These are phyloP conservation scores for Ustilago lituana DNA, from an alignment of 1,284 basidiomycete species.

Conservation along the genomic window DNA sequence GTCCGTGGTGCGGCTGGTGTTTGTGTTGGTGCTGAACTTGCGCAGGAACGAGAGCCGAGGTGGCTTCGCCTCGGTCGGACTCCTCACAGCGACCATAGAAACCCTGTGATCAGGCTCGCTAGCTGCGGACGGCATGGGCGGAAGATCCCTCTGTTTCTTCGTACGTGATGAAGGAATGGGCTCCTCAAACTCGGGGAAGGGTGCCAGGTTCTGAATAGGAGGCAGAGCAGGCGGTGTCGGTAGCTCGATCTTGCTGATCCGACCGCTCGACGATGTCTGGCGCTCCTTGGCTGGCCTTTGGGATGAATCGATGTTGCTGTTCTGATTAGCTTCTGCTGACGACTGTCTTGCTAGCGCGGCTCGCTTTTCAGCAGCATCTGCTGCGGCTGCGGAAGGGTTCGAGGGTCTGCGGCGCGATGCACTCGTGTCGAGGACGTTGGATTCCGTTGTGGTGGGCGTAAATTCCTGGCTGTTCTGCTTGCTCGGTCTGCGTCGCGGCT, in stretches of 20 bases:
- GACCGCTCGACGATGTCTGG: constrained; percentile 21
- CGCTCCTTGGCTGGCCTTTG: constrained; percentile 29
- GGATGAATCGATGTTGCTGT: neutral
- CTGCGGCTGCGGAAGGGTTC: constrained; percentile 39
- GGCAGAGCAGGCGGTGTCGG: constrained; percentile 39
- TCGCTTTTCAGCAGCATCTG: constrained; percentile 50
- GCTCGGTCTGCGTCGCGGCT: constrained; percentile 23
- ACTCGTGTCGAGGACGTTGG: constrained; percentile 8
- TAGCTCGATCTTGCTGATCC: constrained; percentile 32
- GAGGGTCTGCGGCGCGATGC: constrained; percentile 15
- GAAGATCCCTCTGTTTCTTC: constrained; percentile 35
- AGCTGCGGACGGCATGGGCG: constrained; percentile 36
- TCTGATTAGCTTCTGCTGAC: constrained; percentile 6
- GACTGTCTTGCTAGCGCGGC: constrained; percentile 24
- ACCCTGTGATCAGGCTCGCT: constrained; percentile 7
- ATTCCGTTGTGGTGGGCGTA: neutral
- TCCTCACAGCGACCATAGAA: constrained; percentile 27
- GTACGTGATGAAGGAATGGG: neutral
- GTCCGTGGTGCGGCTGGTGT: constrained; percentile 21
- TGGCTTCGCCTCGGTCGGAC: constrained; percentile 22
- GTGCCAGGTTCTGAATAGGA: constrained; percentile 51
- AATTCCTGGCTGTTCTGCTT: constrained; percentile 32
- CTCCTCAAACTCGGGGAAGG: constrained; percentile 32
- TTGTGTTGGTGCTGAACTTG: constrained; percentile 37
- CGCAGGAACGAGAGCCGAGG: constrained; percentile 40